Base-by-base conservation (phyloP, 805 yeast species). In the Priceomyces castillae region DNA sequence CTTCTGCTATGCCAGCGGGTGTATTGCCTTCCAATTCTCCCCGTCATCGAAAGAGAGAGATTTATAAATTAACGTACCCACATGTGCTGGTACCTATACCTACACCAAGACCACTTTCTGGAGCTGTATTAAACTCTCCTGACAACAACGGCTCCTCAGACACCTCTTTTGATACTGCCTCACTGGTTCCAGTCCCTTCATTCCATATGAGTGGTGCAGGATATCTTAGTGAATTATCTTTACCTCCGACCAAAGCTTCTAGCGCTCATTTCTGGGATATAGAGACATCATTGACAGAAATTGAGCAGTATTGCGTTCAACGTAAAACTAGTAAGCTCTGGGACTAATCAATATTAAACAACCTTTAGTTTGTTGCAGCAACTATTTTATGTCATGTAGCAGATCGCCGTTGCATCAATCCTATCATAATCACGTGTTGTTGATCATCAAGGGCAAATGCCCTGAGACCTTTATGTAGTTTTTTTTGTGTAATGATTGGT, bases 241-340 rank as follows among this genome's bases (percentile, higher is more conserved):
- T 28, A 5, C 5, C n/a, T 11, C 15, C 10, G n/a, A 6, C n/a
- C 31, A 10, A 28, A 28, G 12, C 31, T n/a, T 28, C 31, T 41
- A 30, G 41, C 23, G 22, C 34, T 7, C 19, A 39, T 14, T 62
- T 64, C 44, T 64, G 69, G 69, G 46, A 54, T 30, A 49, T 49
- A 7, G 67, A 64, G 43, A 23, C 57, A 6, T 51, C 61, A 5
- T 49, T 62, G 30, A 23, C 47, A 12, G 70, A 62, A 39, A 44
- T 64, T 39, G 69, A 62, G 34, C 65, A 64, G 34, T 63, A 63
- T 40, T 38, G 59, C n/a, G 39, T 55, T 17, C 56, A 46, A 35
- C 44, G 47, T 31, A 43, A 39, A 33, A 40, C 49, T 16, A 55
- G 59, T 42, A 44, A 52, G 3, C 44, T 58, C 1, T 59, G 61